Evolutionary conservation across 371 early-diverging fungal species (phyloP), one percentile per base, ranked within the genome.

Genomic region (Syncephalastrum sp.): DNA sequence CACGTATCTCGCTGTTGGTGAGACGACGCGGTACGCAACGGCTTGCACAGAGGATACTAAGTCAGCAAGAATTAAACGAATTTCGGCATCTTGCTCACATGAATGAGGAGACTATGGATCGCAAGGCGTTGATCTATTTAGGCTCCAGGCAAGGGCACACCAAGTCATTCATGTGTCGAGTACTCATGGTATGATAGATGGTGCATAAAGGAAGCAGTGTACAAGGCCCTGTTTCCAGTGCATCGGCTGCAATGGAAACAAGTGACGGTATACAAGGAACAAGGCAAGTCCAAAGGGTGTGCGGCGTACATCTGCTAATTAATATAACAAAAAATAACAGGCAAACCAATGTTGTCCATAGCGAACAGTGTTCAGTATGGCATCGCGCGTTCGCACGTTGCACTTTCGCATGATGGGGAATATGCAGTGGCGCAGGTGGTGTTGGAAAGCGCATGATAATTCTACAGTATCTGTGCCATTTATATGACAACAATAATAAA

Each of bases 131-230:
- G 16, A 16, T 42, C 12, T 25, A 4, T 42, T 21, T 21, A 33
- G 38, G 38, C 38, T 33, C 38, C 38, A 33, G 38, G 38, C 10
- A 33, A 8, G 29, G 38, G 38, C 12, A 33, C 8, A 10, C 24
- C 44, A 5, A 29, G 33, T 19, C 7, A 16, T 10, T 12, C 38
- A 8, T 12, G 10, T 33, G 1, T 33, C 10, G 38, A 2, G 10
- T 33, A 12, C 38, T 33, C 38, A 33, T 33, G 5, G 38, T 33
- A 0, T 33, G 38, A 33, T 67, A 84, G 88, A 21, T 88, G 86
- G 86, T 80, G 84, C 46, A 61, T 82, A 21, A 88, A 88, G 61
- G 88, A 88, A 56, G 86, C 88, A 12, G 71, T 71, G 2, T 88
- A 84, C 61, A 88, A 88, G 59, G 88, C 88, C 25, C 47, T 82